These are phyloP conservation scores for Fusarium guadeloupense DNA, from an alignment of 2,329 filamentous ascomycete species.

Conservation along the genomic window DNA sequence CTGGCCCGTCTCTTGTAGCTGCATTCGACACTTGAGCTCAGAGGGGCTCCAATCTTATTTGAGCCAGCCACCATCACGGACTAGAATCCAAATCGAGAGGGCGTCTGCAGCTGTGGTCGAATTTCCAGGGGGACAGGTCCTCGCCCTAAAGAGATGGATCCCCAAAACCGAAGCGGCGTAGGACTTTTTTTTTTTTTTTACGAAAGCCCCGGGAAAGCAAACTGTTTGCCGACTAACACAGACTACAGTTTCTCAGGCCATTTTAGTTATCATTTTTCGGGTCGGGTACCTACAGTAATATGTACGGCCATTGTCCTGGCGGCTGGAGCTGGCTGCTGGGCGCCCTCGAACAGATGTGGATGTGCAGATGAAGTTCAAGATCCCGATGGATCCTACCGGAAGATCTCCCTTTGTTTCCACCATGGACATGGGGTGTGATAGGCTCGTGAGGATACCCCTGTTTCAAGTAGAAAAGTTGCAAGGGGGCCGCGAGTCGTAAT, in stretches of 20 bases:
- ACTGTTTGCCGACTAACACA: too few species aligned
- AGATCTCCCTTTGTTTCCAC: slow-evolving; percentile 33
- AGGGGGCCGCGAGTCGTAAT: slow-evolving; percentile 25
- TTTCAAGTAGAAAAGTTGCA: slow-evolving; percentile 10
- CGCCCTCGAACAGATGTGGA: slow-evolving; percentile 11
- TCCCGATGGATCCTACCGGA: slow-evolving; percentile 29
- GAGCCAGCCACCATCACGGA: slow-evolving; percentile 42
- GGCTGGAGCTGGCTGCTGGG: too few species aligned
- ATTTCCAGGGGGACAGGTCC: slow-evolving; percentile 25
- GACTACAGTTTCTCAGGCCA: too few species aligned
- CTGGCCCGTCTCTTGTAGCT: slow-evolving; percentile 23
- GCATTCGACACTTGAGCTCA: slow-evolving; percentile 17
- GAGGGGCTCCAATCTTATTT: slow-evolving; percentile 37
- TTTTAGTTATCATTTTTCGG: too few species aligned
- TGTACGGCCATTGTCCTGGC: background rate
- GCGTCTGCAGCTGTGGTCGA: slow-evolving; percentile 27
- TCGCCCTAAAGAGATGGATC: slow-evolving; percentile 9
- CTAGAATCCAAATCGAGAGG: slow-evolving; percentile 37
- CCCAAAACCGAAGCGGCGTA: slow-evolving; percentile 3
- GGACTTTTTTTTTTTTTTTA: too few species aligned
- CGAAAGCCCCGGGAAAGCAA: too few species aligned
- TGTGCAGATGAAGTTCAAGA: slow-evolving; percentile 10
- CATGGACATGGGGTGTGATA: slow-evolving; percentile 1
- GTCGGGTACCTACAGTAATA: background rate
- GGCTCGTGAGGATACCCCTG: slow-evolving; percentile 15